These are phyloP conservation scores for Prunus mume DNA, from an alignment of 306 rosid species.

Conservation along the genomic window DNA sequence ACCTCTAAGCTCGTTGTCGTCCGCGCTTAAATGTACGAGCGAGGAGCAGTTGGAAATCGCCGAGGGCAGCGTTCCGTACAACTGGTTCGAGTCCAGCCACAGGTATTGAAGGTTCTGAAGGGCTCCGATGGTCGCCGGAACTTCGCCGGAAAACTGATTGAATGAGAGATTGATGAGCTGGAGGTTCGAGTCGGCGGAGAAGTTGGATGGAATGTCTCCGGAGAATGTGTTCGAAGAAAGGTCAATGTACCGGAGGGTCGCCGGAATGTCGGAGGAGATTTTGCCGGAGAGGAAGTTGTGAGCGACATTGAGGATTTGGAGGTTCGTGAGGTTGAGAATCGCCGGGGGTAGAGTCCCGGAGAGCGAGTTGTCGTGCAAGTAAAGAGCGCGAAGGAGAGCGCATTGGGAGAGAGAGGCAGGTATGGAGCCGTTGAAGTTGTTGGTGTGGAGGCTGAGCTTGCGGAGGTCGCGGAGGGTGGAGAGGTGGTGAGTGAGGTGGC, in stretches of 20 bases:
- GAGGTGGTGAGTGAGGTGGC: conserved; percentile 43
- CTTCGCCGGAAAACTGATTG: conserved; percentile 56
- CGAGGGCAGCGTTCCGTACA: conserved; percentile 68
- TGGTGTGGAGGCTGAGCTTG: conserved; percentile 66
- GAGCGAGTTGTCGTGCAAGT: conserved; percentile 62
- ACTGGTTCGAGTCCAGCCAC: conserved; percentile 51
- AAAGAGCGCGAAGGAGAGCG: conserved; percentile 55
- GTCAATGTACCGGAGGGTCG: conserved; percentile 51
- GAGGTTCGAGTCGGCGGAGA: conserved; percentile 48
- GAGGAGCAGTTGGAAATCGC: conserved; percentile 64
- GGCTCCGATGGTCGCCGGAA: conserved; percentile 47
- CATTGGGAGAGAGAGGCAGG: conserved; percentile 68
- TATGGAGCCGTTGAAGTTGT: conserved; percentile 58
- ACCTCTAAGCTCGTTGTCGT: conserved; percentile 55
- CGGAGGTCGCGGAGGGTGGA: conserved; percentile 45
- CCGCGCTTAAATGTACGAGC: conserved; percentile 56
- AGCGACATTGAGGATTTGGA: conserved; percentile 60
- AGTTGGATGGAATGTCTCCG: conserved; percentile 54
- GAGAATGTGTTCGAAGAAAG: conserved; percentile 55
- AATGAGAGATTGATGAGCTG: conserved; percentile 56
- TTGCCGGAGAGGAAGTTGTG: conserved; percentile 53
- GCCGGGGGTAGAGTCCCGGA: conserved; percentile 55
- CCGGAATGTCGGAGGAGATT: conserved; percentile 34
- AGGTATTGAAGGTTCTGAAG: conserved; percentile 48
- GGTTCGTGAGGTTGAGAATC: conserved; percentile 62